phyloP scores from a whole-genome alignment of 1,139 yeast species.

The Geotrichum citri-aurantii region DNA sequence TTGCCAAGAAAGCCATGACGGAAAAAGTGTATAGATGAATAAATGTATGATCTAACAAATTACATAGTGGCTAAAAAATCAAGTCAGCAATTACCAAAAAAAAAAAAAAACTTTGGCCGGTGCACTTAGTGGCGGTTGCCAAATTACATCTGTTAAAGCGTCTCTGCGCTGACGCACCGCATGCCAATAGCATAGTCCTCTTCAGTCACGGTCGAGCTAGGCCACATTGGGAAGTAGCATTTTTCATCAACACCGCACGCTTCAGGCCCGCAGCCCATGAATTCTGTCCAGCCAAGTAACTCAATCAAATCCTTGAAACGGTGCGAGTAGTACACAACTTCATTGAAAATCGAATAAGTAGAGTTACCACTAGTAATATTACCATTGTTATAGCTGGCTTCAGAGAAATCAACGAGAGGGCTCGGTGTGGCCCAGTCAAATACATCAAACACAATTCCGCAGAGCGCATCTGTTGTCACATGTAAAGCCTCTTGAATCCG shows the following conservation, averaged over 20 bases:
- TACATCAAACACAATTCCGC: slow-evolving; percentile 35
- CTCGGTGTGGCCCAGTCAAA: slow-evolving; percentile 27
- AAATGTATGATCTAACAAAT: too few relatives aligned
- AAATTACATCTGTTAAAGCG: not conserved
- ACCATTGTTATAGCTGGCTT: not conserved
- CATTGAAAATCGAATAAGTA: not conserved
- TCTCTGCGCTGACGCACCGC: slow-evolving; percentile 3
- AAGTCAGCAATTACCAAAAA: too few relatives aligned
- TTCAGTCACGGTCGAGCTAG: not conserved
- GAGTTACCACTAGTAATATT: not conserved
- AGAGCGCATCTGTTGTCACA: slow-evolving; percentile 37
- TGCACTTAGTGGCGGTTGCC: not conserved
- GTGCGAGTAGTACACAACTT: slow-evolving; percentile 11
- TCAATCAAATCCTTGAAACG: slow-evolving; percentile 26
- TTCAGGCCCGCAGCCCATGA: slow-evolving; percentile 38
- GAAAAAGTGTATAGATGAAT: too few relatives aligned
- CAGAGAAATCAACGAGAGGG: slow-evolving; percentile 3
- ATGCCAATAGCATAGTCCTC: slow-evolving; percentile 9
- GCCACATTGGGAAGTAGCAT: slow-evolving; percentile 44
- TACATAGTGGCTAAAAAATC: too few relatives aligned
- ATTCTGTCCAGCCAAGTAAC: slow-evolving; percentile 42
- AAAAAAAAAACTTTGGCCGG: not conserved
- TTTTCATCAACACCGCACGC: slow-evolving; percentile 43
- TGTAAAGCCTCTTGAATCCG: slow-evolving; percentile 44
- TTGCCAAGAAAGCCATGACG: too few relatives aligned